Conservation (phyloP, 805 yeast species). For the Metschnikowia hibisci region DNA sequence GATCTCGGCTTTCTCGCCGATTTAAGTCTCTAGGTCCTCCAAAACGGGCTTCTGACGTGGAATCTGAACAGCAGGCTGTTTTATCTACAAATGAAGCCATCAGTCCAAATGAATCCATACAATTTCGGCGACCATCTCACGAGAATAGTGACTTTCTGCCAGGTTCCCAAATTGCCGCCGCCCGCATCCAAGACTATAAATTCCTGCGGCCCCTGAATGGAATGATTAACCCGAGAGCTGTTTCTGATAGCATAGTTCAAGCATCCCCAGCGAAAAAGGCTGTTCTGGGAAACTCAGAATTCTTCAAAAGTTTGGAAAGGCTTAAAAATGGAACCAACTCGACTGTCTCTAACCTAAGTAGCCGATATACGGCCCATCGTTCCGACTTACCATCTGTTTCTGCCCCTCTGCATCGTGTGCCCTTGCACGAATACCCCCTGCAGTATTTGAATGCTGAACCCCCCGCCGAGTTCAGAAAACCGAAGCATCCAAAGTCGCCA, state of each 20-base stretch:
- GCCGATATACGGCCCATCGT: background rate
- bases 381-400: background rate
- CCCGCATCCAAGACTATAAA: background rate
- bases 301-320: slow-evolving; percentile 17
- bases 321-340: slow-evolving; percentile 12
- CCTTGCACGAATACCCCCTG: slow-evolving; percentile 10
- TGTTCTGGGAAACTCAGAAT: slow-evolving; percentile 15
- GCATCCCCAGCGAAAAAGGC: background rate
- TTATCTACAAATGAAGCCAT: too few species aligned
- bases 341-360: background rate
- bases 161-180: background rate
- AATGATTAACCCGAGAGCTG: background rate
- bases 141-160: background rate
- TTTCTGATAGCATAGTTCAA: background rate
- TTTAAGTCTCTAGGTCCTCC: slow-evolving; percentile 47
- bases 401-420: slow-evolving; percentile 3
- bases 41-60: slow-evolving; percentile 35
- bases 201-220: background rate
- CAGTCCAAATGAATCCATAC: too few species aligned
- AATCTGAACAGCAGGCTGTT: background rate
- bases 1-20: slow-evolving; percentile 34
- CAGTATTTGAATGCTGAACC: slow-evolving; percentile 11
- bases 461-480: slow-evolving; percentile 31
- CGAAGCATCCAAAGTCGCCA: slow-evolving; percentile 22
- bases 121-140: too few species aligned